Percentiles rank a stretch among this genome's conserved stretches.
Conservation (phyloP, 345 rosid species). For the Sapria himalayana region DNA sequence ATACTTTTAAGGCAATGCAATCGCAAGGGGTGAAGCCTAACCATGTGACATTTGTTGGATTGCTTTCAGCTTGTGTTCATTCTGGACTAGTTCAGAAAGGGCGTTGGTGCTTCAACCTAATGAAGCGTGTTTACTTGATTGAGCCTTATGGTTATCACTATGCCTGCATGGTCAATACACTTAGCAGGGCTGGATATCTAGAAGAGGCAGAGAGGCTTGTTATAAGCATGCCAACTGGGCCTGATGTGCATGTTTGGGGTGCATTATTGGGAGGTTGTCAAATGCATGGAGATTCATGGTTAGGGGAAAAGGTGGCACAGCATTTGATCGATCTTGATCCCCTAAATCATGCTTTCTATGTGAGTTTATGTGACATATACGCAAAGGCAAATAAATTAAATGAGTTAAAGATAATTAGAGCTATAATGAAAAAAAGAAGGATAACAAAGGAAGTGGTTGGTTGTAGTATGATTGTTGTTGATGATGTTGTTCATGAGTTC, state of each 20-base stretch:
- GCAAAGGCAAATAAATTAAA: slow-evolving; percentile 29
- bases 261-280: slow-evolving; percentile 48
- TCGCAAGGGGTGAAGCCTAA: slow-evolving; percentile 23
- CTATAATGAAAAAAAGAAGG: slow-evolving; percentile 24
- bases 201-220: slow-evolving; percentile 31
- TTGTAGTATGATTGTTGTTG: slow-evolving; percentile 38
- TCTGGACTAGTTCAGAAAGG: slow-evolving; percentile 33
- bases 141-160: slow-evolving; percentile 30
- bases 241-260: slow-evolving; percentile 41
- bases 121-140: slow-evolving; percentile 20
- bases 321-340: slow-evolving; percentile 29
- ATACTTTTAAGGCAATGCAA: slow-evolving; percentile 26
- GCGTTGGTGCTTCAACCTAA: slow-evolving; percentile 22
- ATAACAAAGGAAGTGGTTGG: slow-evolving; percentile 30
- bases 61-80: slow-evolving; percentile 46
- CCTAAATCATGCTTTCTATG: slow-evolving; percentile 29
- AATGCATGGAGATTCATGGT: slow-evolving; percentile 24
- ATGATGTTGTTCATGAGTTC: slow-evolving; percentile 30
- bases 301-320: slow-evolving; percentile 30
- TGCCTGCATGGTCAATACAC: slow-evolving; percentile 36
- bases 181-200: slow-evolving; percentile 30
- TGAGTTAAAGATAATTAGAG: slow-evolving; percentile 20
- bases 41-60: slow-evolving; percentile 34
- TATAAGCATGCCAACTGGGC: slow-evolving; percentile 29
- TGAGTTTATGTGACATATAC: slow-evolving; percentile 30